Base-by-base conservation (phyloP, 495 filamentous ascomycete genomes). In the Penicillium cosmopolitanum region DNA sequence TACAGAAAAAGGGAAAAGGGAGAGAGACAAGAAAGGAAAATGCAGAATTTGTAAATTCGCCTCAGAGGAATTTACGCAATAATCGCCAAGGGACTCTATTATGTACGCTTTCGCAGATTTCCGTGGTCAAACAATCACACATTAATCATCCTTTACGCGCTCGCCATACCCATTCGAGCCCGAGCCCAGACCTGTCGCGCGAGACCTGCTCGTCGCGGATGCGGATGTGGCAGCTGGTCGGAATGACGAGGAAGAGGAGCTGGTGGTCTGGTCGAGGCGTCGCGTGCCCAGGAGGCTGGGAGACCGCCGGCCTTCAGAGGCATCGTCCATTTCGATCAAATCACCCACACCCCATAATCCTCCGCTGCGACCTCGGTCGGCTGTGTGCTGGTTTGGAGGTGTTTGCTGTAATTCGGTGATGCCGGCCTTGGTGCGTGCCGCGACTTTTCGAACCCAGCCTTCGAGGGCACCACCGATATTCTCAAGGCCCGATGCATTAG, bases 391-490 rank as follows among this genome's bases (percentile, higher is more conserved):
- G 55, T 25, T 64, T 3, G 68, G 47, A 7, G 68, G 56, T 11
- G 64, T 63, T 60, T 75, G 75, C 48, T 80, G 77, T 44, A 79
- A 61, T 21, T 80, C 78, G 51, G 63, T 74, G 57, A 80, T 60
- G 15, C 73, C 69, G 16, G 68, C 62, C 50, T 77, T 80, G 1
- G 78, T 76, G 23, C 75, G 73, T 5, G 81, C 83, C 38, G 89
- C 90, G 55, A 94, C 84, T 60, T 88, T 91, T 44, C 92, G 80
- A 61, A 97, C 81, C 92, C 95, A 98, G 7, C 87, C 86, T 72
- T 97, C 94, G 31, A 98, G 83, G 12, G 87, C 89, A 12, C 89
- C 87, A 0, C 92, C 93, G 2, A 96, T 85, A 54, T 92, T 89
- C 64, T 97, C 93, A 6, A 98, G 71, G 1, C 86, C 80, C 1